Evolutionary conservation across 2,329 filamentous ascomycete species (phyloP), one percentile per base, ranked within the genome.

Genomic region (Penicillium sp.): DNA sequence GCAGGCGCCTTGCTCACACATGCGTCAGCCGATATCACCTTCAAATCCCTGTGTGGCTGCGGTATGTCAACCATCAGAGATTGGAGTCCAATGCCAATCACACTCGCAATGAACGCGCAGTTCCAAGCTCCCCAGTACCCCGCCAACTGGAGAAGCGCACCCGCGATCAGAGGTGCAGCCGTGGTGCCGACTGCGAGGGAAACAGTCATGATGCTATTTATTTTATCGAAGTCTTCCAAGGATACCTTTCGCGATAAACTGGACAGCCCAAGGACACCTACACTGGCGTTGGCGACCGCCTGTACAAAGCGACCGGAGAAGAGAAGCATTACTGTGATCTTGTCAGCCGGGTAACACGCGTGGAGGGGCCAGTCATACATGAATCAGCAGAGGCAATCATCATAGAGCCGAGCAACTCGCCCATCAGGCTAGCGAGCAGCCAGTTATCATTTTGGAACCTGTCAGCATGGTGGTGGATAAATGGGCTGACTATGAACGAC

Each of bases 101-200:
- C 9, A 23, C 39, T 52, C 13, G 25, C 50, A 43, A 54, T 54
- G 19, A 73, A 61, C 0, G 70, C 68, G 26, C 65, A 67, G 1
- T 58, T 60, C 70, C 70, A 74, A 4, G 70, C 69, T 8, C 59
- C 37, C 66, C 67, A 70, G 29, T 74, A 73, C 6, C 69, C 69
- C 1, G 59, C 58, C 4, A 67, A 9, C 25, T 69, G 61, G 16
- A 73, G 66, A 1, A 74, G 37, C 11, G 67, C 51, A 1, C 70
- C 72, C 8, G 67, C 64, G 0, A 68, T 49, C 27, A 69, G 62
- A 1, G 72, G 72, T 1, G 69, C 71, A 4, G 56, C 61, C 1
- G 67, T 65, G 2, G 67, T 63, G 4, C 72, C 72, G 11, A 63
- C 62, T 1, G 62, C 63, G 21, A 69, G 59, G 19, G 67, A 57